Evolutionary conservation across 2,329 filamentous ascomycete genomes (phyloP).

Genomic region (Elsinoe ampelina): DNA sequence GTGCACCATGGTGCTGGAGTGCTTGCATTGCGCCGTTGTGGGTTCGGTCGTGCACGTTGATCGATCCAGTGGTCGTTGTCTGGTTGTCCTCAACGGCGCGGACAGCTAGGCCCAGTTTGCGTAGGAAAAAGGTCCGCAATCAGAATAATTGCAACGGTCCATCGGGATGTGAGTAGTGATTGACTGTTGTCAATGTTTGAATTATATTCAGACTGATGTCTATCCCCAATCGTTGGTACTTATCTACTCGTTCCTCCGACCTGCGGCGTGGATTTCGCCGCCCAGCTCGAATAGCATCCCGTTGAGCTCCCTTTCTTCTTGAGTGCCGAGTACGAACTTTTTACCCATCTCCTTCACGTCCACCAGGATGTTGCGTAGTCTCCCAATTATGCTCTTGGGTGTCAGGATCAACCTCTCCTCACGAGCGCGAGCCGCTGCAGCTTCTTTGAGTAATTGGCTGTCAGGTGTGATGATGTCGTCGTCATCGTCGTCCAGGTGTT

Average conservation of each 20-base stretch:
- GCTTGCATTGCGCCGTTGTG: too few species aligned
- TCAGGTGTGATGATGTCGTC: slow-evolving; percentile 8
- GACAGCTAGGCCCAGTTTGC: too few species aligned
- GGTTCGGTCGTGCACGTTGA: too few species aligned
- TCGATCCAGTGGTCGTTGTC: too few species aligned
- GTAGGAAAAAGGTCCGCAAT: too few species aligned
- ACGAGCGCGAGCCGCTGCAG: slow-evolving; percentile 18
- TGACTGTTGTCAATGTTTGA: too few species aligned
- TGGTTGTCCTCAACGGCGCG: too few species aligned
- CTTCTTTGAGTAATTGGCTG: slow-evolving; percentile 10
- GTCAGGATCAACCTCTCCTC: slow-evolving; percentile 29
- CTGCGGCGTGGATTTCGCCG: slow-evolving; percentile 62
- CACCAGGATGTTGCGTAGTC: slow-evolving; percentile 48
- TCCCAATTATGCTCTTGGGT: slow-evolving; percentile 43
- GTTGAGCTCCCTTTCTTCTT: slow-evolving; percentile 62
- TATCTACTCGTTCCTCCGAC: slow-evolving; percentile 22
- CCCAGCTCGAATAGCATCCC: slow-evolving; percentile 73
- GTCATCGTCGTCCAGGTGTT: not conserved
- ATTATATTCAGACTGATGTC: not conserved
- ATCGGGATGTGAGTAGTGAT: too few species aligned
- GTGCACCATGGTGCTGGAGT: too few species aligned
- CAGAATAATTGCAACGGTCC: too few species aligned
- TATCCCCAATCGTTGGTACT: not conserved
- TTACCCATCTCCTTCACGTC: slow-evolving; percentile 40
- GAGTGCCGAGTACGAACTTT: slow-evolving; percentile 49